Conservation (phyloP, 1,284 basidiomycete genomes). For the Microstroma glucosiphilum region DNA sequence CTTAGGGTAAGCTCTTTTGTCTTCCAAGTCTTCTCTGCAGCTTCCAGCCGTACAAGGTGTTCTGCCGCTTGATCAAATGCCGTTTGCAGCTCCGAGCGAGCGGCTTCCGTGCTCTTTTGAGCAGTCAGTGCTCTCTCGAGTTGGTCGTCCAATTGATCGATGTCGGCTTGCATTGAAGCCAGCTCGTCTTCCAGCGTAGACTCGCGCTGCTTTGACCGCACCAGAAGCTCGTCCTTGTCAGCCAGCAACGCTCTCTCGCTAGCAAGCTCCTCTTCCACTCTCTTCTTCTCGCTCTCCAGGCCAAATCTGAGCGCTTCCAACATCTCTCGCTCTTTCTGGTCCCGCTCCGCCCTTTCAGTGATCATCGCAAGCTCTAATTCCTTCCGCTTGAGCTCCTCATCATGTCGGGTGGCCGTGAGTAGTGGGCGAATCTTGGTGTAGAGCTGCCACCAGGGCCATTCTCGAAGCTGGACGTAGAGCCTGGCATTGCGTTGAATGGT, state of each 20-base stretch:
- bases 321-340: slow-evolving; percentile 40
- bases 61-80: slow-evolving; percentile 77
- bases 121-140: slow-evolving; percentile 66
- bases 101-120: slow-evolving; percentile 53
- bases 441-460: slow-evolving; percentile 99
- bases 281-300: slow-evolving; percentile 39
- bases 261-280: slow-evolving; percentile 70
- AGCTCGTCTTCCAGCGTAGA: slow-evolving; percentile 79
- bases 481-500: slow-evolving; percentile 91
- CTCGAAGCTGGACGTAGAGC: slow-evolving; percentile 70
- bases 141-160: slow-evolving; percentile 77
- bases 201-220: slow-evolving; percentile 77
- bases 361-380: slow-evolving; percentile 71
- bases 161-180: slow-evolving; percentile 68
- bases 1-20: slow-evolving; percentile 56
- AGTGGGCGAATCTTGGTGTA: slow-evolving; percentile 89
- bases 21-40: slow-evolving; percentile 66
- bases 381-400: slow-evolving; percentile 84
- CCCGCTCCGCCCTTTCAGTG: slow-evolving; percentile 45
- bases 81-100: slow-evolving; percentile 63
- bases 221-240: slow-evolving; percentile 80
- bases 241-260: slow-evolving; percentile 71
- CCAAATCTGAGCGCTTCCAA: slow-evolving; percentile 36
- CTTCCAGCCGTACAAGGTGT: slow-evolving; percentile 71
- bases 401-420: slow-evolving; percentile 82